Base-by-base conservation (phyloP, 2,329 filamentous ascomycete species). In the Neofusicoccum ribis region DNA sequence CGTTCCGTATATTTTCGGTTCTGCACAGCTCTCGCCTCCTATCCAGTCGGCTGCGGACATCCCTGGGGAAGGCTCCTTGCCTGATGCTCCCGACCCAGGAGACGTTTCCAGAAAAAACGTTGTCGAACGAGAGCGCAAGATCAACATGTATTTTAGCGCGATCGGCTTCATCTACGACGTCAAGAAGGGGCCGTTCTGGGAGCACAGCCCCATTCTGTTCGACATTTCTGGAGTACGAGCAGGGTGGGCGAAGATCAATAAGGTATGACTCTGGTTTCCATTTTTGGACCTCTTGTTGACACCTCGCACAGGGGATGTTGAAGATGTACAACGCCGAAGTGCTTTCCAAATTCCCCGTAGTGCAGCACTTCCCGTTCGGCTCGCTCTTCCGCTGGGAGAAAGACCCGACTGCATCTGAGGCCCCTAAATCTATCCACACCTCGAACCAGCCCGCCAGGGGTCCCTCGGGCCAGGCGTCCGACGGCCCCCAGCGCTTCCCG, bases 321-420 rank as follows among this genome's bases (percentile, higher is more conserved):
- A 99, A 98, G 79, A 99, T 99, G 95, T 99, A 94, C 81, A 93
- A 96, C 70, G 95, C 92, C 17, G 95, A 99, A 80, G 95, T 99
- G 3, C 83, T 99, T 14, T 92, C 91, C 44, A 99, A 99, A 77
- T 97, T 97, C 74, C 95, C 95, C 2, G 95, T 99, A 2, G 92
- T 99, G n/a, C 95, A 99, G 78, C 95, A 99, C 78, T 98, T 84
- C 66, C 80, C 79, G 3, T 83, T 84, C 65, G 82, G 82, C 17
- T 81, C 80, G n/a, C 71, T 84, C 11, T 83, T 83, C 68, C 68
- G 69, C 43, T 84, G 82, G 81, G 77, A 81, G 68, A 68, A 71
- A n/a, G 80, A 84, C 67, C 78, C 81, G 27, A 54, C 72, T 8
- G 80, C 80, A 15, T 67, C 70, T 43, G 37, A 69, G 6, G 73